phyloP scores from a whole-genome alignment of 352 stramenopile species.

The Sclerospora graminicola region DNA sequence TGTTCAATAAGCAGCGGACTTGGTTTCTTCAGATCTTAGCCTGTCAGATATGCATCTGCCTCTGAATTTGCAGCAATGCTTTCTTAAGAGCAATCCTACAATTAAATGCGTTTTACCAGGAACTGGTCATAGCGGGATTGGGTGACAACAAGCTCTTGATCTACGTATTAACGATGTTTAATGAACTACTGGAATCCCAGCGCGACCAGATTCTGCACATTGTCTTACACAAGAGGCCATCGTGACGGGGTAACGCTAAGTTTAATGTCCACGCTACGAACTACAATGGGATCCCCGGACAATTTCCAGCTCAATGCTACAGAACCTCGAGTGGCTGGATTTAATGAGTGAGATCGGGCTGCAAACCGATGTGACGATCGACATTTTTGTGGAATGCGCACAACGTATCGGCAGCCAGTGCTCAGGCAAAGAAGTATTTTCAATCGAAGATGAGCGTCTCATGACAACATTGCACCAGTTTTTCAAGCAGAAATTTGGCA shows the following conservation, averaged over 20 bases:
- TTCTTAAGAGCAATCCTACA: constrained; percentile 53
- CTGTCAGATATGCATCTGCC: constrained; percentile 49
- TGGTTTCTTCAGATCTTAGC: constrained; percentile 54
- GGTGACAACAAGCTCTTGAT: constrained; percentile 65
- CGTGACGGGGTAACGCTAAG: constrained; percentile 40
- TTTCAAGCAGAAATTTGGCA: constrained; percentile 72
- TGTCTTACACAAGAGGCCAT: constrained; percentile 48
- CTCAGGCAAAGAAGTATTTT: constrained; percentile 30
- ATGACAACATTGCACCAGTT: constrained; percentile 54
- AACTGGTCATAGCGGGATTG: constrained; percentile 73
- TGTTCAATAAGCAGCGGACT: constrained; percentile 28
- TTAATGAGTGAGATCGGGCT: constrained; percentile 81
- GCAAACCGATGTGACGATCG: constrained; percentile 56
- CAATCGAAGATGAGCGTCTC: constrained; percentile 35
- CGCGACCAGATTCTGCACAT: constrained; percentile 39
- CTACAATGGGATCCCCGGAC: constrained; percentile 40
- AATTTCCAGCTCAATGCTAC: too few relatives aligned
- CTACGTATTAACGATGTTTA: constrained; percentile 60
- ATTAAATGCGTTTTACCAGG: constrained; percentile 65
- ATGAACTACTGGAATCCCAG: constrained; percentile 36
- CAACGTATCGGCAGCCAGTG: constrained; percentile 51
- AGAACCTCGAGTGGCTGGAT: constrained; percentile 73
- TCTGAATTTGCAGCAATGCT: constrained; percentile 39
- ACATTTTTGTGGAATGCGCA: constrained; percentile 79
- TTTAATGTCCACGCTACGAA: constrained; percentile 62